Evolutionary conservation across 768 basidiomycete species (phyloP), one percentile per base, ranked within the genome.

Genomic region (Boletellus emodensis): DNA sequence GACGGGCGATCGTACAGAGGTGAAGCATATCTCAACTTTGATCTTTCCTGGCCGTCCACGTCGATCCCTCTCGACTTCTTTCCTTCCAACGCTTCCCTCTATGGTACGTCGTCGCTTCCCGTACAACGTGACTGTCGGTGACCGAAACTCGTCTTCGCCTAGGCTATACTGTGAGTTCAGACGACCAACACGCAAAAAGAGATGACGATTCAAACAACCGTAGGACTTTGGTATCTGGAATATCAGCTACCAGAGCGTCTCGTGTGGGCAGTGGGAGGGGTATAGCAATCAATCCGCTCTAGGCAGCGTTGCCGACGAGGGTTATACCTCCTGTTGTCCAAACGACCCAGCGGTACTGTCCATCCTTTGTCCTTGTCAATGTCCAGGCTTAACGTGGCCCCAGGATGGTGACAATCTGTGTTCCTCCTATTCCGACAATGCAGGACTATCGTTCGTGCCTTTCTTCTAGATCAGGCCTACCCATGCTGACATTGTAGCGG

Each of bases 211-310:
- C 11, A 34, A 38, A 43, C 36, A 13, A 41, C 37, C 48, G 49
- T 39, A 87, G 85, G 90, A 91, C 61, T 92, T 91, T 71, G 88
- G 90, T 44, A 81, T 91, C 17, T 93, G 90, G 90, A 90, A 90
- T 59, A 72, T 89, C 59, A 82, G 76, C 15, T 91, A 91, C 62
- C 68, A 81, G 57, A 73, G 69, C 26, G 81, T 90, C 10, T 68
- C 81, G 28, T 92, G 90, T 60, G 49, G 76, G 2, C 65, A 78
- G 46, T 92, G 90, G 90, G 66, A 72, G 33, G 90, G 90, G 9
- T 75, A 71, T 44, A 73, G 70, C 17, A 71, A 84, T 50, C 61
- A 76, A 14, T 70, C 79, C 13, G 86, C 87, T 13, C 69, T 91
- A 35, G 90, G 90, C 18, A 86, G 82, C 49, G 83, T 87, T 15